Conservation (phyloP, 345 rosid genomes). For the Eucalyptus melliodora region DNA sequence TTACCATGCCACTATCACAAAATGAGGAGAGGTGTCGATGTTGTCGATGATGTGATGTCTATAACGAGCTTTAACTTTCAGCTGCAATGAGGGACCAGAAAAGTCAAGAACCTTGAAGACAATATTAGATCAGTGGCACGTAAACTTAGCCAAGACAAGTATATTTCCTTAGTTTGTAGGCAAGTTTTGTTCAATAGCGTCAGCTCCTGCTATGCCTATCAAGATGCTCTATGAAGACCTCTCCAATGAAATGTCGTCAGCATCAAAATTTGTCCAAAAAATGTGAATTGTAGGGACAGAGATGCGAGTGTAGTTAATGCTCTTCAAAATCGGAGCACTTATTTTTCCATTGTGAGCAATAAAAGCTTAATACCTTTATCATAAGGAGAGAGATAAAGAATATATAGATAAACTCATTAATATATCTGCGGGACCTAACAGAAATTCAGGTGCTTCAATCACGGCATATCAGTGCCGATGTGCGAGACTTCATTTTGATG, state of each 20-base stretch:
- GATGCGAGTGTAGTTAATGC: neutral
- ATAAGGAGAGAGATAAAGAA: neutral
- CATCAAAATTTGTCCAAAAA: neutral
- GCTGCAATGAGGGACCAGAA: constrained; percentile 19
- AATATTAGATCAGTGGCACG: constrained; percentile 24
- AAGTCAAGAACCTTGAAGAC: constrained; percentile 19
- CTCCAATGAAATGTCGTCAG: neutral
- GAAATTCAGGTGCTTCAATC: neutral
- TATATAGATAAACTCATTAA: neutral
- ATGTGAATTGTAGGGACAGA: neutral
- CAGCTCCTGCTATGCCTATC: neutral
- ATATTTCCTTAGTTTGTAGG: neutral
- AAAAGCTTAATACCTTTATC: neutral
- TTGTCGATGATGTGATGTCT: neutral
- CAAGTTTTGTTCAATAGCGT: neutral
- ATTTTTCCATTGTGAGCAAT: neutral
- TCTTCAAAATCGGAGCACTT: neutral
- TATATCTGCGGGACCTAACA: neutral
- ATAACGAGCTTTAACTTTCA: neutral
- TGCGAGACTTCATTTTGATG: neutral
- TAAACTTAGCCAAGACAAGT: constrained; percentile 4
- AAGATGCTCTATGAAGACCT: neutral
- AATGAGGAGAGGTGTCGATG: neutral
- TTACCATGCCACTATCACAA: neutral
- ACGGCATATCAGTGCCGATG: neutral